A percentile compares a stretch with the other conserved stretches of the same genome.
Conservation (phyloP, 1,139 yeast genomes). For the Hemisphaericaspora lyxosophila region DNA sequence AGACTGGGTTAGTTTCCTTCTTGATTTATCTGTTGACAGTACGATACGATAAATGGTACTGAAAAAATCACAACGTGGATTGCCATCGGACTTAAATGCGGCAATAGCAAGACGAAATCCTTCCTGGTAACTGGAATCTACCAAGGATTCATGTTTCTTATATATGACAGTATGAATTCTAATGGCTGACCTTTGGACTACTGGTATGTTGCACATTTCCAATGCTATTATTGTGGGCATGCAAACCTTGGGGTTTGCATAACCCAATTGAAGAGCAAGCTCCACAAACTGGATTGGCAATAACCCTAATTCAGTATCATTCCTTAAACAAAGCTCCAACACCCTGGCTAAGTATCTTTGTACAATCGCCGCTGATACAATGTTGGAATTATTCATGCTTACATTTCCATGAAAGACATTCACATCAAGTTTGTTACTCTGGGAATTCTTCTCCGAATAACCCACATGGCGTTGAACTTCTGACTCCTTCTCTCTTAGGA, state of each 20-base stretch:
- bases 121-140: slow-evolving; percentile 62
- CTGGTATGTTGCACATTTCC: slow-evolving; percentile 50
- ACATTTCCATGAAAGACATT: slow-evolving; percentile 55
- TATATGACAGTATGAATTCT: slow-evolving; percentile 55
- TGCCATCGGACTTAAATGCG: slow-evolving; percentile 30
- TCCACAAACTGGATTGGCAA: slow-evolving; percentile 56
- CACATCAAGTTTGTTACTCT: slow-evolving; percentile 37
- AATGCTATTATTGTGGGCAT: slow-evolving; percentile 71
- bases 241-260: slow-evolving; percentile 70
- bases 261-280: slow-evolving; percentile 60
- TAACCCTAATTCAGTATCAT: slow-evolving; percentile 43
- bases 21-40: slow-evolving; percentile 40
- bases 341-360: slow-evolving; percentile 58
- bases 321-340: slow-evolving; percentile 47
- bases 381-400: slow-evolving; percentile 53
- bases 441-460: slow-evolving; percentile 29
- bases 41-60: slow-evolving; percentile 43
- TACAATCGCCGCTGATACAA: slow-evolving; percentile 69
- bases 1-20: slow-evolving; percentile 44
- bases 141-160: slow-evolving; percentile 67
- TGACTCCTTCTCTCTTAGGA: slow-evolving; percentile 52
- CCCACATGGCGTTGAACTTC: slow-evolving; percentile 32
- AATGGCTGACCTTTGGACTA: slow-evolving; percentile 49
- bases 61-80: slow-evolving; percentile 19
- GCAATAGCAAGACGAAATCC: slow-evolving; percentile 59